phyloP scores from a whole-genome alignment of 2,329 filamentous ascomycete genomes.

The Fusarium virguliforme region DNA sequence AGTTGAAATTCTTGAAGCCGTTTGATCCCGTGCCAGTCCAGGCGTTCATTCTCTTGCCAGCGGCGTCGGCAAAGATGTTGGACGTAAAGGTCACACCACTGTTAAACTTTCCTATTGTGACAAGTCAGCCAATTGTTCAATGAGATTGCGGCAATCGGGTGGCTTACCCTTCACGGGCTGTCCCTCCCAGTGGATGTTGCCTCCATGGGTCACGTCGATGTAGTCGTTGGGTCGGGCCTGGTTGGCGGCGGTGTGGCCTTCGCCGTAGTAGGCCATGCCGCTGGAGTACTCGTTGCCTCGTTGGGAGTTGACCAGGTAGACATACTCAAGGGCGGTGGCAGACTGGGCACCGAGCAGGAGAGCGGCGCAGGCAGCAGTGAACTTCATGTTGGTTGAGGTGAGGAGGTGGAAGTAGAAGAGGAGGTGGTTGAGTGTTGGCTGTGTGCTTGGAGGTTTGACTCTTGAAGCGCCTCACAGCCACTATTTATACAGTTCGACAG shows the following conservation, averaged over 20 bases:
- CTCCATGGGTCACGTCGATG: conserved; percentile 4
- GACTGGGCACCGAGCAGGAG: conserved; percentile 8
- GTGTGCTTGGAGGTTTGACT: background rate
- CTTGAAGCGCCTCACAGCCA: background rate
- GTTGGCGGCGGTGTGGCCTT: conserved; percentile 5
- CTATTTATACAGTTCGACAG: background rate
- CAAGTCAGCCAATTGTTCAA: background rate
- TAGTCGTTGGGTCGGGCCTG: conserved; percentile 5
- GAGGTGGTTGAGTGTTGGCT: background rate
- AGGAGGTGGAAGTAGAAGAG: background rate
- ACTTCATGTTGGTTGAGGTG: background rate
- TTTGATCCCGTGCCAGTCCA: conserved; percentile 9
- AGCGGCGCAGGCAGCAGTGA: background rate
- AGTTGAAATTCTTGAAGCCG: conserved; percentile 7
- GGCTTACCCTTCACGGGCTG: background rate
- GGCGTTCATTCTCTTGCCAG: background rate
- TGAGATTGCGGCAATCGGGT: background rate
- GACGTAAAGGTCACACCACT: background rate
- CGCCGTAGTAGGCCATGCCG: conserved; percentile 16
- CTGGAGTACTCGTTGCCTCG: conserved; percentile 11
- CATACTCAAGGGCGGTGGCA: conserved; percentile 1
- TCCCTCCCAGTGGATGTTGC: conserved; percentile 5
- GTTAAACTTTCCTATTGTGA: background rate
- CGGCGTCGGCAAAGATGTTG: background rate
- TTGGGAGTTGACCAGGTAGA: conserved; percentile 14